Conservation (phyloP, 305 asterid genomes). For the Fraxinus baroniana region DNA sequence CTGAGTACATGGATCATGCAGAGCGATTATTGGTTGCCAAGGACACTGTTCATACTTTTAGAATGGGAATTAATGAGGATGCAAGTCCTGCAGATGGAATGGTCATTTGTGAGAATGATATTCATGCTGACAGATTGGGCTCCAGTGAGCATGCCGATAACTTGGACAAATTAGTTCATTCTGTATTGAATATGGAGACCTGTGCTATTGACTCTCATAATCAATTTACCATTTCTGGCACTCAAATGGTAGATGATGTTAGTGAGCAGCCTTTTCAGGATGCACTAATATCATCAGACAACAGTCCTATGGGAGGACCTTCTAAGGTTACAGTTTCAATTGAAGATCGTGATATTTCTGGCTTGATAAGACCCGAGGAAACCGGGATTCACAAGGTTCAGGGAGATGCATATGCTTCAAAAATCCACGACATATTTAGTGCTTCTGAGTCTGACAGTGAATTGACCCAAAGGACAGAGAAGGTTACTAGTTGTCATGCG, state of each 20-base stretch:
- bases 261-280: constrained; percentile 29
- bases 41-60: constrained; percentile 15
- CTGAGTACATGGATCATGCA: constrained; percentile 19
- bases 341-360: constrained; percentile 27
- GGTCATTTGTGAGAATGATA: constrained; percentile 19
- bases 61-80: constrained; percentile 25
- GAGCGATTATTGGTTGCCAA: constrained; percentile 17
- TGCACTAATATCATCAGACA: constrained; percentile 17
- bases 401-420: constrained; percentile 18
- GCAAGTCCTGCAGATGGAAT: constrained; percentile 22
- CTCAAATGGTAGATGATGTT: constrained; percentile 22
- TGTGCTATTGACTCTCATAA: constrained; percentile 24
- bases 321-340: constrained; percentile 26
- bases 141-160: constrained; percentile 21
- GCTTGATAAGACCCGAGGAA: constrained; percentile 31
- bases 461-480: constrained; percentile 31
- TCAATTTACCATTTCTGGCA: constrained; percentile 20
- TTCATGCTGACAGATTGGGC: constrained; percentile 25
- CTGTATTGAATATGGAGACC: constrained; percentile 26
- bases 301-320: constrained; percentile 28
- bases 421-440: constrained; percentile 24
- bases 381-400: constrained; percentile 26
- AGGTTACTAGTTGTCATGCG: constrained; percentile 21
- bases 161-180: constrained; percentile 20
- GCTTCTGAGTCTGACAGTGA: constrained; percentile 33